Percentiles rank a stretch among this genome's conserved stretches.
Conservation (phyloP, 768 basidiomycete species). For the Mycena pura region DNA sequence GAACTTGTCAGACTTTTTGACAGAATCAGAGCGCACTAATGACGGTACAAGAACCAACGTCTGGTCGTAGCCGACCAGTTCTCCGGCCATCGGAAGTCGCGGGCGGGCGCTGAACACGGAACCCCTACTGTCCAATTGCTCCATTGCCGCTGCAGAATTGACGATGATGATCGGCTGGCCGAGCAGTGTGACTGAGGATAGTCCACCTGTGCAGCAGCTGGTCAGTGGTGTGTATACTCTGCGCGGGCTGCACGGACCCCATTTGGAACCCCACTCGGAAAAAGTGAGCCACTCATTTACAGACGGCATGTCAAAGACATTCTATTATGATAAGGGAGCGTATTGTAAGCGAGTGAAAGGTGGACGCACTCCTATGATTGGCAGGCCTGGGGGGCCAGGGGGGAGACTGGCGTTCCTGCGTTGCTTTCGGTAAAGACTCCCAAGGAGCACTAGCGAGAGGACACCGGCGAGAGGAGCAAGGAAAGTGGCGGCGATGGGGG, state of each 20-base stretch:
- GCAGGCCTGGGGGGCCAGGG: conserved; percentile 50
- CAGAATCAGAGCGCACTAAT: too few species aligned
- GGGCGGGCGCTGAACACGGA: conserved; percentile 57
- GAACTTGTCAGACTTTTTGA: neutral
- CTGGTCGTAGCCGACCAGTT: conserved; percentile 54
- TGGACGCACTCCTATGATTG: conserved; percentile 45
- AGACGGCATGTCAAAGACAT: conserved; percentile 53
- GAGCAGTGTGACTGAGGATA: conserved; percentile 47
- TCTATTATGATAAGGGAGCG: conserved; percentile 41
- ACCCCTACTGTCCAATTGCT: conserved; percentile 55
- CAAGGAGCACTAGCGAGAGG: conserved; percentile 28
- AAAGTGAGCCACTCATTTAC: conserved; percentile 55
- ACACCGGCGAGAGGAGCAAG: conserved; percentile 25
- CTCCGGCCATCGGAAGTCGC: conserved; percentile 55
- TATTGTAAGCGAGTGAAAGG: neutral
- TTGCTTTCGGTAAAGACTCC: conserved; percentile 28
- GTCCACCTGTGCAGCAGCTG: conserved; percentile 37
- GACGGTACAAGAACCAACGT: conserved; percentile 51
- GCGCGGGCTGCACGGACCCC: conserved; percentile 41
- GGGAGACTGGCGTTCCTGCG: conserved; percentile 39
- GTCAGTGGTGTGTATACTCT: neutral
- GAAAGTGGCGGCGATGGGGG: conserved; percentile 6
- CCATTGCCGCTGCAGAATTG: conserved; percentile 50
- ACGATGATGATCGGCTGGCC: conserved; percentile 56
- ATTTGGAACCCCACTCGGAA: conserved; percentile 59